Evolutionary conservation across 345 rosid species (phyloP).

Genomic region (Garcia nutans): DNA sequence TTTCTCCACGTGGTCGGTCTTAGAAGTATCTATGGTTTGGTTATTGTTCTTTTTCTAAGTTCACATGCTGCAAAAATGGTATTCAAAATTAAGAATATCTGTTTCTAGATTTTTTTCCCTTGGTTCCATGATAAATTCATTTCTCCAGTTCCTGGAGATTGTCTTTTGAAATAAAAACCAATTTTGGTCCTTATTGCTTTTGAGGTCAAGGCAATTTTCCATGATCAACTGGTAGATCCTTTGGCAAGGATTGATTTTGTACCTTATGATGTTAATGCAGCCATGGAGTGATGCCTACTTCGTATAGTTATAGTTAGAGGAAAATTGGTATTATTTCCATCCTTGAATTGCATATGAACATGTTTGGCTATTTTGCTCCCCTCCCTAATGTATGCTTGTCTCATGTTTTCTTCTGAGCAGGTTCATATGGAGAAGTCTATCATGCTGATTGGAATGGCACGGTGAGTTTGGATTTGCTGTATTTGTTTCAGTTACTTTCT

Average conservation of each 20-base stretch:
- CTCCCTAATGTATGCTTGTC: not conserved
- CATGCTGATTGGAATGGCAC: conserved; percentile 98
- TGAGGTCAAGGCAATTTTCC: not conserved
- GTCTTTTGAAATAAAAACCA: not conserved
- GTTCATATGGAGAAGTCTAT: conserved; percentile 99
- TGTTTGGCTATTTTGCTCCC: not conserved
- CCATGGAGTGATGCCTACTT: not conserved
- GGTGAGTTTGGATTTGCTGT: conserved; percentile 49
- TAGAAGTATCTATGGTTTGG: not conserved
- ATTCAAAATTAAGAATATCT: not conserved
- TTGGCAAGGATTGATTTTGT: not conserved
- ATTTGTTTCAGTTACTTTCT: conserved; percentile 6
- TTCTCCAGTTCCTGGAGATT: not conserved
- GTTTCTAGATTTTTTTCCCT: not conserved
- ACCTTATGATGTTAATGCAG: not conserved
- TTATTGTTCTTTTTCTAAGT: not conserved
- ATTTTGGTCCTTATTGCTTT: not conserved
- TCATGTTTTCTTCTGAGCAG: conserved; percentile 41
- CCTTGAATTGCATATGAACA: not conserved
- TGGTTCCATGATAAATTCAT: not conserved
- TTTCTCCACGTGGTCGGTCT: not conserved
- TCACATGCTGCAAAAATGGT: not conserved
- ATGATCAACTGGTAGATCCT: not conserved
- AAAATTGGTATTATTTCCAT: conserved; percentile 11
- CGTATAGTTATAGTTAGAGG: not conserved